Conservation (phyloP, 768 basidiomycete genomes). For the Lactarius hatsudake region DNA sequence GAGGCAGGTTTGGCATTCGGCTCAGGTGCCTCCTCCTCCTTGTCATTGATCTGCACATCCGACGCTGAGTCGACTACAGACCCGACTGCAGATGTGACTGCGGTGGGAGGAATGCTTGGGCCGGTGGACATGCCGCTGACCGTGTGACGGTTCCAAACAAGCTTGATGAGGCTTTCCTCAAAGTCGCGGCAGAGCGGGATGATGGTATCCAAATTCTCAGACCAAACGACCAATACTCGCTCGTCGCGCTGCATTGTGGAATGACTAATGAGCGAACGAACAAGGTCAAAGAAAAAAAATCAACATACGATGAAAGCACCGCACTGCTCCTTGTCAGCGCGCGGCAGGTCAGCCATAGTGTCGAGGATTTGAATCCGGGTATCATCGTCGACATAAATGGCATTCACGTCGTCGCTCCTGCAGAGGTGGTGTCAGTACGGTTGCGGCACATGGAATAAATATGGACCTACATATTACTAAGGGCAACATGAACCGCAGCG, state of each 20-base stretch:
- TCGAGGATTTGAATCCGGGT: slow-evolving; percentile 88
- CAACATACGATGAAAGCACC: slow-evolving; percentile 76
- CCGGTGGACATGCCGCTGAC: not conserved
- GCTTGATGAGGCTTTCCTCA: slow-evolving; percentile 73
- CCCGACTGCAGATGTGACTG: slow-evolving; percentile 43
- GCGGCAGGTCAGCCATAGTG: slow-evolving; percentile 60
- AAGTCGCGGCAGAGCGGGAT: slow-evolving; percentile 71
- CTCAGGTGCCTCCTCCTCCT: slow-evolving; percentile 29
- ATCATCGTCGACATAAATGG: slow-evolving; percentile 70
- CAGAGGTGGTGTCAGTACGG: not conserved
- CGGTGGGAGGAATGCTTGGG: slow-evolving; percentile 38
- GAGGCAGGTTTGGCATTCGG: slow-evolving; percentile 9
- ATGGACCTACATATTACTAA: slow-evolving; percentile 59
- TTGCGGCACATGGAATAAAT: not conserved
- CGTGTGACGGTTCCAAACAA: slow-evolving; percentile 59
- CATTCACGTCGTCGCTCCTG: slow-evolving; percentile 57
- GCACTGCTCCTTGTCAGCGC: slow-evolving; percentile 88
- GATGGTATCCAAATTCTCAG: slow-evolving; percentile 76
- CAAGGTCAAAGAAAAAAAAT: not conserved
- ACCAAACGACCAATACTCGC: slow-evolving; percentile 79
- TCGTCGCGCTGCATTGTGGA: slow-evolving; percentile 63
- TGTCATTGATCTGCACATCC: slow-evolving; percentile 56
- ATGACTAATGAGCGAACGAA: not conserved
- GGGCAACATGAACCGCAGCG: slow-evolving; percentile 76
- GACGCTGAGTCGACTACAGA: slow-evolving; percentile 50